A percentile compares a stretch with the other conserved stretches of the same genome.
phyloP scores from a whole-genome alignment of 176 grass and related monocot species.

The Oryza punctata region DNA sequence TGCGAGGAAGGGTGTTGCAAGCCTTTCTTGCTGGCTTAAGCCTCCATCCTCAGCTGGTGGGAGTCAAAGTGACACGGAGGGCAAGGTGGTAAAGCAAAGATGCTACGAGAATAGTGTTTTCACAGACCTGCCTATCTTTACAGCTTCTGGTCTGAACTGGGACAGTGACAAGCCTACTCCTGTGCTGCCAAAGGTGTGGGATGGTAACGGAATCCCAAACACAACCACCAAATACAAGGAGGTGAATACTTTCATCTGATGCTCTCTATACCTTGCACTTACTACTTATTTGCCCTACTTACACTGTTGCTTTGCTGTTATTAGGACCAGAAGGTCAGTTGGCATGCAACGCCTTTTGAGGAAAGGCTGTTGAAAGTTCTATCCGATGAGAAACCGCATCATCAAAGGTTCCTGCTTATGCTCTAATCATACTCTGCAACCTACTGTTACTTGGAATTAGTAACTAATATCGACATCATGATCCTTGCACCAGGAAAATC shows the following conservation, averaged over 20 bases:
- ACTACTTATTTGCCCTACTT: neutral
- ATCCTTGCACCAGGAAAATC: conserved; percentile 34
- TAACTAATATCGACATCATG: neutral
- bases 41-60: conserved; percentile 26
- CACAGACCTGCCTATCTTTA: conserved; percentile 52
- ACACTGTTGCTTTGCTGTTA: neutral
- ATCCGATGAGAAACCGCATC: conserved; percentile 58
- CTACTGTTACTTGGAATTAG: neutral
- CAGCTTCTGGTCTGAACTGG: conserved; percentile 49
- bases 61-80: neutral
- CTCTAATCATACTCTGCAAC: neutral
- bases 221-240: conserved; percentile 87
- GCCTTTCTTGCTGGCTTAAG: conserved; percentile 65
- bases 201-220: conserved; percentile 85
- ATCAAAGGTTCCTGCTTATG: conserved; percentile 53
- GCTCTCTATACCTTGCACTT: neutral
- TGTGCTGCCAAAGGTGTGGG: conserved; percentile 47
- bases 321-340: conserved; percentile 75
- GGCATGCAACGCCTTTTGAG: conserved; percentile 88
- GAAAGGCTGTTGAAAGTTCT: conserved; percentile 81
- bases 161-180: conserved; percentile 35
- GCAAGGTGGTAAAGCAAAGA: neutral
- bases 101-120: neutral
- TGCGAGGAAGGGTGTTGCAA: conserved; percentile 43
- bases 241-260: conserved; percentile 44